Conservation (phyloP, 495 filamentous ascomycete species). For the Entonaema liquescens region DNA sequence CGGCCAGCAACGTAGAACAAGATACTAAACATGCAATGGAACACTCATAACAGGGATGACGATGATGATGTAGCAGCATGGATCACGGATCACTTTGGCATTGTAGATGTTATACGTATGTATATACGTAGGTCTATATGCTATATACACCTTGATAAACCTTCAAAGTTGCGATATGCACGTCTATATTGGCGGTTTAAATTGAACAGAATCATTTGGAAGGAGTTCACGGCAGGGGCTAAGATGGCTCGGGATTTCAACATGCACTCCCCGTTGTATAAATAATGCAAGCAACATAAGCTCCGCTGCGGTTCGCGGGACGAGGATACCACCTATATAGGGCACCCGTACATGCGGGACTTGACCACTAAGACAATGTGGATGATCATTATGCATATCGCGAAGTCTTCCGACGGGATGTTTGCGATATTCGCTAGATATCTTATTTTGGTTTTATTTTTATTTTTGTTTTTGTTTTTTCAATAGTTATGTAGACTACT, state of each 20-base stretch:
- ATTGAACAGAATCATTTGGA: conserved; percentile 33
- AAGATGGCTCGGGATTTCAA: conserved; percentile 36
- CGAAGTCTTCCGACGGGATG: conserved; percentile 24
- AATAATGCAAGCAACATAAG: conserved; percentile 43
- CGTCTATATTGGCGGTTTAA: conserved; percentile 15
- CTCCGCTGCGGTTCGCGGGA: conserved; percentile 41
- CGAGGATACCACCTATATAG: conserved; percentile 32
- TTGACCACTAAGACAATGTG: background rate
- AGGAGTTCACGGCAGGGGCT: conserved; percentile 36
- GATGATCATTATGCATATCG: conserved; percentile 16
- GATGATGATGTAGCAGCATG: conserved; percentile 39
- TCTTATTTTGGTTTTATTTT: too few species aligned
- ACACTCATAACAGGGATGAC: conserved; percentile 30
- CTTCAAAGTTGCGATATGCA: conserved; percentile 23
- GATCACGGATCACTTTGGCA: conserved; percentile 41
- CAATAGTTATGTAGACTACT: conserved; percentile 2
- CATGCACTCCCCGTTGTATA: conserved; percentile 31
- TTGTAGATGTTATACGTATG: conserved; percentile 24
- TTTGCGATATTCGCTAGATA: conserved; percentile 4
- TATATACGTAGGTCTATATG: conserved; percentile 13
- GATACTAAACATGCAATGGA: conserved; percentile 35
- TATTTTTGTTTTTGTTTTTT: conserved; percentile 4
- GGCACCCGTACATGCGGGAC: conserved; percentile 29
- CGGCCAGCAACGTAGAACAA: conserved; percentile 23
- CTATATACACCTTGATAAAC: conserved; percentile 24